Conservation (phyloP, 805 yeast genomes). For the Yamadazyma kitorensis region DNA sequence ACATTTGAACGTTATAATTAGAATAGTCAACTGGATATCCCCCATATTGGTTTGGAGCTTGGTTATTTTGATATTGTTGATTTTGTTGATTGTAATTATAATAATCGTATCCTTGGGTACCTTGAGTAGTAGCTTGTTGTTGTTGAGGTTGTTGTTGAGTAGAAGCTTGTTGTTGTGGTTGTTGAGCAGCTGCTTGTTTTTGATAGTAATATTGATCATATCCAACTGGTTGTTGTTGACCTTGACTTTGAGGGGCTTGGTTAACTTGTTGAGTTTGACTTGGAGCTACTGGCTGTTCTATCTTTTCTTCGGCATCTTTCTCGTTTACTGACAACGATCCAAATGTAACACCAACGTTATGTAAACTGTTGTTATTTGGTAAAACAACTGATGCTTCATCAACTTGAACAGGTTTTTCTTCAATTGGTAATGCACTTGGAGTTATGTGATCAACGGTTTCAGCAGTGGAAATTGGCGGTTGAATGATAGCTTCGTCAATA, state of each 20-base stretch:
- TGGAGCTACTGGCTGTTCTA: slow-evolving; percentile 6
- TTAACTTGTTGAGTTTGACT: slow-evolving; percentile 18
- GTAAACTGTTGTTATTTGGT: slow-evolving; percentile 49
- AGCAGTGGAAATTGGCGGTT: slow-evolving; percentile 15
- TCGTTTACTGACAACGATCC: slow-evolving; percentile 55
- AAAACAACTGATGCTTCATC: slow-evolving; percentile 44
- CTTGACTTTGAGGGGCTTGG: slow-evolving; percentile 19
- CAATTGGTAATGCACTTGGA: slow-evolving; percentile 11
- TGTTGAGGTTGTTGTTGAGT: slow-evolving; percentile 11
- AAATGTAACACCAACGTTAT: slow-evolving; percentile 57
- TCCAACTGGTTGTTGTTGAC: slow-evolving; percentile 11
- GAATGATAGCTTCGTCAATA: slow-evolving; percentile 15
- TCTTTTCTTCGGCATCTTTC: slow-evolving; percentile 24
- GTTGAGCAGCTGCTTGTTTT: slow-evolving; percentile 20
- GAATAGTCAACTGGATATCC: slow-evolving; percentile 47
- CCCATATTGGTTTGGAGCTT: slow-evolving; percentile 41
- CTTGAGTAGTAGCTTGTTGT: slow-evolving; percentile 15
- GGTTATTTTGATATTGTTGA: slow-evolving; percentile 38
- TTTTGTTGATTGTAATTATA: slow-evolving; percentile 24
- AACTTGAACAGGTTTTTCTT: slow-evolving; percentile 29
- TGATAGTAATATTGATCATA: slow-evolving; percentile 19
- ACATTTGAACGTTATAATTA: slow-evolving; percentile 34
- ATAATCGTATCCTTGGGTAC: slow-evolving; percentile 19
- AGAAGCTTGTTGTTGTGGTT: slow-evolving; percentile 23
- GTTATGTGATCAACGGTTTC: slow-evolving; percentile 16